phyloP scores from a whole-genome alignment of 1,139 yeast genomes.

The Candida sp. region DNA sequence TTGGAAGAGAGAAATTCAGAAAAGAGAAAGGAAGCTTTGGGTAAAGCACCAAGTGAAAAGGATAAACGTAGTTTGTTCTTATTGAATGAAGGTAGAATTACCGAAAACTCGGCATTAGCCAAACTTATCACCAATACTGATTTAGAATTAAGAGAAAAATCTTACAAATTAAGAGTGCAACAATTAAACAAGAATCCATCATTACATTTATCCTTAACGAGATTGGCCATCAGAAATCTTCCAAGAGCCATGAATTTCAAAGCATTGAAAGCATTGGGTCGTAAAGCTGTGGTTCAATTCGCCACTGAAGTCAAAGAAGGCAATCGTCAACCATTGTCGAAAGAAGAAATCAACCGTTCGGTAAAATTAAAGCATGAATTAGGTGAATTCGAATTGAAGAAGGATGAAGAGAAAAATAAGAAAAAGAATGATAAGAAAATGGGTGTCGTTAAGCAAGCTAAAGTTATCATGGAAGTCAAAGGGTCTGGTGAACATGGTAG shows the following conservation, averaged over 20 bases:
- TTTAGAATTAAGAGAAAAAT: conserved; percentile 83
- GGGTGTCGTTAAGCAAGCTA: conserved; percentile 93
- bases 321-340: conserved; percentile 78
- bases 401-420: conserved; percentile 43
- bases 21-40: conserved; percentile 71
- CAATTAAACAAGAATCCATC: conserved; percentile 90
- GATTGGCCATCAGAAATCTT: conserved; percentile 89
- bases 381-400: conserved; percentile 23
- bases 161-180: conserved; percentile 81
- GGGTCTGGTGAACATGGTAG: conserved; percentile 87
- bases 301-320: conserved; percentile 83
- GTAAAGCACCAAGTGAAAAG: conserved; percentile 74
- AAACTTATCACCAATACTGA: conserved; percentile 66
- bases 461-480: conserved; percentile 88
- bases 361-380: conserved; percentile 52
- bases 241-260: conserved; percentile 92
- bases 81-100: conserved; percentile 91
- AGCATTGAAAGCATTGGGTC: conserved; percentile 85
- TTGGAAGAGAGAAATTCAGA: conserved; percentile 72
- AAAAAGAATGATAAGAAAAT: conserved; percentile 67
- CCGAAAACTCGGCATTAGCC: conserved; percentile 78
- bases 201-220: conserved; percentile 84
- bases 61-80: conserved; percentile 85
- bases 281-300: conserved; percentile 93
- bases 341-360: conserved; percentile 86